Evolutionary conservation across 1,284 basidiomycete species (phyloP).

Genomic region (Gomphus sp.): DNA sequence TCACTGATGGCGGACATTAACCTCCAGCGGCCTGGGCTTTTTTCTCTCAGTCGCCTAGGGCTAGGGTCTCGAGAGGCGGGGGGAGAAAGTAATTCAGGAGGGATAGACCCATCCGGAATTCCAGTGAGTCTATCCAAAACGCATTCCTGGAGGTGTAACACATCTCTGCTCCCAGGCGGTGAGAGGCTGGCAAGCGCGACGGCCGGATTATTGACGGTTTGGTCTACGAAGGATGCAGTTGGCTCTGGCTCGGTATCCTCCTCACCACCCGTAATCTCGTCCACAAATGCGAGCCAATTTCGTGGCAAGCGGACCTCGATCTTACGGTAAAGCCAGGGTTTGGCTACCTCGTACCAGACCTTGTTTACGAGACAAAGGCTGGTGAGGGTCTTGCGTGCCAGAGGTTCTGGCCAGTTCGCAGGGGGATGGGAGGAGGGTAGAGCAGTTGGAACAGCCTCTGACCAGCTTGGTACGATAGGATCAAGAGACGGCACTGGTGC

Average conservation of each 20-base stretch:
- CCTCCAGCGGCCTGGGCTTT: slow-evolving; percentile 74
- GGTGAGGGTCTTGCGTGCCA: slow-evolving; percentile 51
- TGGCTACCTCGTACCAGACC: slow-evolving; percentile 67
- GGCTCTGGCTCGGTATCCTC: slow-evolving; percentile 32
- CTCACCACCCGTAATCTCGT: slow-evolving; percentile 65
- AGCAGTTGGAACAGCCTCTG: slow-evolving; percentile 44
- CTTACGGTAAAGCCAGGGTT: slow-evolving; percentile 73
- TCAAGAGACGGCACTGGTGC: slow-evolving; percentile 53
- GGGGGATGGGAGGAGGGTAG: slow-evolving; percentile 64
- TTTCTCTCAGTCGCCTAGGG: slow-evolving; percentile 57
- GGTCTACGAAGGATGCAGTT: slow-evolving; percentile 50
- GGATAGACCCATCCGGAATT: slow-evolving; percentile 55
- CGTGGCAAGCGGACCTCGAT: slow-evolving; percentile 71
- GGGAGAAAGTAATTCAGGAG: slow-evolving; percentile 64
- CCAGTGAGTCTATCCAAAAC: slow-evolving; percentile 45
- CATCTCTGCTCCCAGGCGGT: slow-evolving; percentile 35
- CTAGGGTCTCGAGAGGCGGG: slow-evolving; percentile 72
- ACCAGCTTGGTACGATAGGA: slow-evolving; percentile 38
- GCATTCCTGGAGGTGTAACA: slow-evolving; percentile 39
- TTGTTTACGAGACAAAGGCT: slow-evolving; percentile 65
- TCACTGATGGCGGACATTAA: slow-evolving; percentile 66
- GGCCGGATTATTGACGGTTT: slow-evolving; percentile 45
- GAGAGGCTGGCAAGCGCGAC: slow-evolving; percentile 17
- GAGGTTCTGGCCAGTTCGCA: slow-evolving; percentile 54
- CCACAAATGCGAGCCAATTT: slow-evolving; percentile 70